Base-by-base conservation (phyloP, 1,139 yeast genomes). In the Torulaspora globosa region DNA sequence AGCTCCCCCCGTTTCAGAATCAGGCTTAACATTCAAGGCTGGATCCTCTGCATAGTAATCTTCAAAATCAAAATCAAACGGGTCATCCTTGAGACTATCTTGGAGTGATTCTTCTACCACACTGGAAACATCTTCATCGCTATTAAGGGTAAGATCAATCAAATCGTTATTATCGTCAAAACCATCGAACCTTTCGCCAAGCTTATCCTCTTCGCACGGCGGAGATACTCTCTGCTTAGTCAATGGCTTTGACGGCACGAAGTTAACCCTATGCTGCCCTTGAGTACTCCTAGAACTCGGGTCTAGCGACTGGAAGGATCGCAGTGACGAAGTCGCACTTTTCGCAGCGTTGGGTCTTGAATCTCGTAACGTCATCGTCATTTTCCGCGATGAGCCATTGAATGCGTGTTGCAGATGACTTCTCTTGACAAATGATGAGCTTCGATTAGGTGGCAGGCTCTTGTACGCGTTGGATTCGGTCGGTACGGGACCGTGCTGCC, bases 161-260 rank as follows among this genome's bases (percentile, higher is more conserved):
- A 49, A 16, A 3, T 39, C 42, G 18, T 40, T 42, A n/a, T 46
- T 46, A n/a, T 49, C 43, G 11, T 46, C 49, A 37, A 47, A 39
- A 16, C 42, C 46, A 3, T 90, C 97, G 65, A 90, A 90, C 63
- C n/a, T 14, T 26, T n/a, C 42, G 3, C 15, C 12, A 18, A 8
- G 18, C 16, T 18, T 23, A 15, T 89, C 97, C 65, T 90, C 97
- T 47, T 90, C 49, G 14, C 27, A 19, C 5, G 34, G 16, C 8
- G 14, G 21, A 12, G 36, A 21, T 10, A 27, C 26, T 12, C 33
- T 29, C 14, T 70, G 69, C 9, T 74, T 62, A 68, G 70, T 69
- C 24, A 55, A 41, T 1, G 63, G 56, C 41, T 58, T 60, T 9
- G 63, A 60, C 14, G 55, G 44, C 6, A 57, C 49, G 30, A 58